Percentiles rank a stretch among this genome's conserved stretches.
Conservation (phyloP, 495 filamentous ascomycete genomes). For the Talaromyces stipitatus region DNA sequence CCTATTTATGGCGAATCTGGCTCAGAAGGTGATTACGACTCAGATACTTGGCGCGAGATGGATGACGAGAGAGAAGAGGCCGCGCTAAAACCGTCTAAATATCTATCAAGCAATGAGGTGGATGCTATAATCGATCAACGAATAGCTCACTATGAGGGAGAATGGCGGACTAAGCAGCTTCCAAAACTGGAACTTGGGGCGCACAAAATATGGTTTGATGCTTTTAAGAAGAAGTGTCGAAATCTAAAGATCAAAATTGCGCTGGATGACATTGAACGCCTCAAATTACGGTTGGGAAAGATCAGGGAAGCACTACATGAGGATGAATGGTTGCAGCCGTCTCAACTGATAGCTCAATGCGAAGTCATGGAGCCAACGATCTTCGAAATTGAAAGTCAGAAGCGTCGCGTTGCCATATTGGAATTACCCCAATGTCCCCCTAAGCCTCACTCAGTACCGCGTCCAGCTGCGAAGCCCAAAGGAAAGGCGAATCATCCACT, state of each 20-base stretch:
- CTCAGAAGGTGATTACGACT: constrained; percentile 45
- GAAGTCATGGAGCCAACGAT: constrained; percentile 54
- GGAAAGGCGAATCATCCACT: background rate
- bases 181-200: constrained; percentile 48
- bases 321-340: constrained; percentile 39
- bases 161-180: constrained; percentile 50
- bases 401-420: constrained; percentile 49
- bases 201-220: constrained; percentile 52
- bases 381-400: constrained; percentile 43
- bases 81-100: constrained; percentile 3
- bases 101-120: constrained; percentile 40
- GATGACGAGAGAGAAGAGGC: constrained; percentile 39
- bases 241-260: constrained; percentile 19
- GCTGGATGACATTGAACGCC: constrained; percentile 16
- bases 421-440: constrained; percentile 40
- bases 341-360: constrained; percentile 43
- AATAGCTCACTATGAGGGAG: constrained; percentile 41
- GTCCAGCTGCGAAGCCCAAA: constrained; percentile 11
- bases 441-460: constrained; percentile 23
- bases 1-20: constrained; percentile 62
- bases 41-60: constrained; percentile 56
- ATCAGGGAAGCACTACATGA: constrained; percentile 40
- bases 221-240: constrained; percentile 23
- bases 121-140: constrained; percentile 43
- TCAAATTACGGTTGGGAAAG: constrained; percentile 43